phyloP scores from a whole-genome alignment of 257 asterid species.

The Solanum gracilifrons region DNA sequence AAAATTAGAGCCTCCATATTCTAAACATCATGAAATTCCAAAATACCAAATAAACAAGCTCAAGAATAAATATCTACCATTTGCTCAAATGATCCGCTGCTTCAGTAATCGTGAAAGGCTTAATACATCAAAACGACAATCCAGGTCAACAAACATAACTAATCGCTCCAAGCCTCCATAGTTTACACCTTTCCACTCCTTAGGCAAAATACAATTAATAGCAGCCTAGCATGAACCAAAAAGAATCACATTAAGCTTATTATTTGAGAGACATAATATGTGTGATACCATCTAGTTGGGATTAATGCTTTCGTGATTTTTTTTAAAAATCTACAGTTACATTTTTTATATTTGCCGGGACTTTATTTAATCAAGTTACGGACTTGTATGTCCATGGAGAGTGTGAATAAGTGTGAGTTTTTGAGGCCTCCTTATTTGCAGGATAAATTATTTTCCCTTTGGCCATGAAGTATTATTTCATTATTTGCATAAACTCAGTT shows the following conservation, averaged over 20 bases:
- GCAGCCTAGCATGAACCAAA: slow-evolving; percentile 41
- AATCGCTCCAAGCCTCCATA: slow-evolving; percentile 73
- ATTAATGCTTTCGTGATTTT: not conserved
- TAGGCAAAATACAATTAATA: slow-evolving; percentile 70
- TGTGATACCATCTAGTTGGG: not conserved
- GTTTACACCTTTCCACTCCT: slow-evolving; percentile 71
- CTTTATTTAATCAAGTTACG: not conserved
- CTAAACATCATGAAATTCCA: not conserved
- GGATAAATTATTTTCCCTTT: not conserved
- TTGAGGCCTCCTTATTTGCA: not conserved
- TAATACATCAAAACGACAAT: slow-evolving; percentile 71
- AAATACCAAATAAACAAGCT: not conserved
- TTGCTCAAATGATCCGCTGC: slow-evolving; percentile 22
- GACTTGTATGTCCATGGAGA: not conserved
- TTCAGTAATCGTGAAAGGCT: slow-evolving; percentile 49
- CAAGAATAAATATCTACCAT: slow-evolving; percentile 9
- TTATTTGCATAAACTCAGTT: not conserved
- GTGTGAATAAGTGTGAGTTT: not conserved
- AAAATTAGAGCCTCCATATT: not conserved
- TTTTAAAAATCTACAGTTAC: not conserved
- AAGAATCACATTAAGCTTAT: not conserved
- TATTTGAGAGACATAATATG: not conserved
- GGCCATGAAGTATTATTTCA: not conserved
- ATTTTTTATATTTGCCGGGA: not conserved
- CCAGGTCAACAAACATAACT: slow-evolving; percentile 70